A percentile compares a stretch with the other conserved stretches of the same genome.
Evolutionary conservation across 2,329 filamentous ascomycete species (phyloP).

Genomic region (Septoria petroselini): DNA sequence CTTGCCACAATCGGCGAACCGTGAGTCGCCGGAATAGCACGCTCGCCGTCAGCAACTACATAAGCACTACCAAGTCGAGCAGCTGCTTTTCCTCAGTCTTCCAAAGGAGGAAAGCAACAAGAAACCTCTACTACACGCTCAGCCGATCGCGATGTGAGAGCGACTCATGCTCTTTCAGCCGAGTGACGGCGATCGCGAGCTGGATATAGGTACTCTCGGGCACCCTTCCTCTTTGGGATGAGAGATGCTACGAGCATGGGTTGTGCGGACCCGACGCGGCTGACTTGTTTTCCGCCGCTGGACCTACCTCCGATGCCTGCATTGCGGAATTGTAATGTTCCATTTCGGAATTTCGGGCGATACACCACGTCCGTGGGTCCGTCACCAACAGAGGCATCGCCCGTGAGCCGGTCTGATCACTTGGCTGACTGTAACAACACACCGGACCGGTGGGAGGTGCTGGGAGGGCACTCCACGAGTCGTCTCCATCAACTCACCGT

Average conservation of each 20-base stretch:
- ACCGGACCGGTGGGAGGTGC: too few species aligned
- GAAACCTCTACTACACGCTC: background rate
- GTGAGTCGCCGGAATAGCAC: too few species aligned
- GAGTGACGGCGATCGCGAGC: conserved; percentile 9
- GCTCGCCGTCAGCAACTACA: background rate
- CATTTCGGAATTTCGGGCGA: background rate
- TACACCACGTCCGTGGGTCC: background rate
- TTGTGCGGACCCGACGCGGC: conserved; percentile 9
- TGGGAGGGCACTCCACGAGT: too few species aligned
- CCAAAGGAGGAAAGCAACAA: background rate
- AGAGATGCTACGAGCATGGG: background rate
- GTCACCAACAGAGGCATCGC: background rate
- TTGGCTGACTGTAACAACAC: too few species aligned
- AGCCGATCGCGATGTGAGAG: conserved; percentile 10
- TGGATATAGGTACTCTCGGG: conserved; percentile 8
- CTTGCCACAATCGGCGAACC: too few species aligned
- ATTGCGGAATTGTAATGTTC: background rate
- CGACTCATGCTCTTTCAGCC: background rate
- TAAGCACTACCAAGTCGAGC: too few species aligned
- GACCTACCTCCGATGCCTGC: background rate
- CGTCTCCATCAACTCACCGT: too few species aligned
- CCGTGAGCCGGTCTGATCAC: too few species aligned
- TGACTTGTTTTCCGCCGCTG: background rate
- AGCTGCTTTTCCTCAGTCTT: too few species aligned
- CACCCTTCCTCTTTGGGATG: conserved; percentile 2